phyloP scores from a whole-genome alignment of 495 filamentous ascomycete genomes.

The Xanthoparmelia taractica region DNA sequence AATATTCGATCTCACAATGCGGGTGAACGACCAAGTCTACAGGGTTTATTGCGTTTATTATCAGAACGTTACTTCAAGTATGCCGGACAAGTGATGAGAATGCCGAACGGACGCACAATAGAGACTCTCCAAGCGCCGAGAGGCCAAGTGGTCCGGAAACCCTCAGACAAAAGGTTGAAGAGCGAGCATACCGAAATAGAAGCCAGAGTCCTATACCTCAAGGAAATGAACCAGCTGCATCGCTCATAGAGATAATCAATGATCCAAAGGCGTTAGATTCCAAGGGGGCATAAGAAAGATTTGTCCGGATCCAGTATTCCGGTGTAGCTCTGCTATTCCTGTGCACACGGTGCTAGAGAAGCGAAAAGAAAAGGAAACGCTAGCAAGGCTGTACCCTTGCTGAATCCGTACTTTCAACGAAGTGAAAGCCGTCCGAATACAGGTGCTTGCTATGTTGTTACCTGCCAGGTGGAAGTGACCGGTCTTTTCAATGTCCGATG shows the following conservation, averaged over 20 bases:
- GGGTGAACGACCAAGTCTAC: background rate
- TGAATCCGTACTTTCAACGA: background rate
- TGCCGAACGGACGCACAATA: conserved; percentile 3
- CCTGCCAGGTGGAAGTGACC: too few species aligned
- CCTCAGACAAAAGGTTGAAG: background rate
- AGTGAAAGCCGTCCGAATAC: background rate
- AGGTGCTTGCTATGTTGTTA: background rate
- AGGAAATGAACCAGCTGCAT: background rate
- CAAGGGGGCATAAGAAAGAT: background rate
- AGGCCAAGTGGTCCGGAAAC: conserved; percentile 6
- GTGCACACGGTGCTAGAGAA: background rate
- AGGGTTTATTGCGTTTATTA: background rate
- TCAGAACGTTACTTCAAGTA: background rate
- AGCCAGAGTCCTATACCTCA: background rate
- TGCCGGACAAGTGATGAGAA: background rate
- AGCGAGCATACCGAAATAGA: conserved; percentile 1
- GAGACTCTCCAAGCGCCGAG: conserved; percentile 7
- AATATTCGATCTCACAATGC: background rate
- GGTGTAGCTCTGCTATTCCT: background rate
- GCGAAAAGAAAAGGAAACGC: conserved; percentile 1
- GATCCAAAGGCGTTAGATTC: background rate
- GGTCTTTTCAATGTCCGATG: background rate
- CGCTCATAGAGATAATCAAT: background rate
- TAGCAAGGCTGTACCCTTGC: conserved; percentile 5
- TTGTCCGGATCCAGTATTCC: background rate